Evolutionary conservation across 2,329 filamentous ascomycete genomes (phyloP), one percentile per base, ranked within the genome.

Genomic region (Nemania diffusa): DNA sequence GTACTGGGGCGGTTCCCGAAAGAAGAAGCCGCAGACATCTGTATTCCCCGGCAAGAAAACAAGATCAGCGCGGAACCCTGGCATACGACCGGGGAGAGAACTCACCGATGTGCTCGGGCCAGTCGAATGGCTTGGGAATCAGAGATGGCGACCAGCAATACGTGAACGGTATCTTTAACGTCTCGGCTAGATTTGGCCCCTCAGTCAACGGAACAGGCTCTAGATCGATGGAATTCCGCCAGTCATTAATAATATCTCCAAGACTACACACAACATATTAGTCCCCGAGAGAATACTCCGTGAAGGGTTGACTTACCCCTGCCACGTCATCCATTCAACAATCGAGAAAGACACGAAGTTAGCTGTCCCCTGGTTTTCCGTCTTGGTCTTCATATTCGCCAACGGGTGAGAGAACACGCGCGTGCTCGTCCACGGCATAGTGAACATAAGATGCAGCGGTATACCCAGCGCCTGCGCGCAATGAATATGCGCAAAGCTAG

Each of bases 241-340:
- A 93, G 29, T 88, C 83, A 74, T 95, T 95, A 70, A 95, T 87
- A 29, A 95, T 80, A 76, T 94, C 92, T 2, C 92, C 92, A 0
- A 95, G 83, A 17, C 52, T 55, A 40, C 11, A 29, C 34, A 40
- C 15, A 51, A 29, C 26, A 5, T 8, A n/a, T 51, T 51, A 51
- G 48, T n/a, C n/a, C 5, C 24, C 42, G 4, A 22, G 17, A 22
- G 2, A 20, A 46, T 22, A 20, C 7, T 22, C 17, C 4, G 6
- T 6, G 9, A 22, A 46, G 17, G 20, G 20, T 51, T 51, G 24
- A 24, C 52, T 37, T 17, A 55, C 0, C 94, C 94, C 78, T 97
- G 93, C 94, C 94, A 97, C 1, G 93, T 91, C 86, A 95, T 92
- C 87, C 93, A 91, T 76, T 95, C 92, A 1, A 95, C 91, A 40